phyloP scores from a whole-genome alignment of 164 flowering plant genomes.

The Nelumbo lutea region DNA sequence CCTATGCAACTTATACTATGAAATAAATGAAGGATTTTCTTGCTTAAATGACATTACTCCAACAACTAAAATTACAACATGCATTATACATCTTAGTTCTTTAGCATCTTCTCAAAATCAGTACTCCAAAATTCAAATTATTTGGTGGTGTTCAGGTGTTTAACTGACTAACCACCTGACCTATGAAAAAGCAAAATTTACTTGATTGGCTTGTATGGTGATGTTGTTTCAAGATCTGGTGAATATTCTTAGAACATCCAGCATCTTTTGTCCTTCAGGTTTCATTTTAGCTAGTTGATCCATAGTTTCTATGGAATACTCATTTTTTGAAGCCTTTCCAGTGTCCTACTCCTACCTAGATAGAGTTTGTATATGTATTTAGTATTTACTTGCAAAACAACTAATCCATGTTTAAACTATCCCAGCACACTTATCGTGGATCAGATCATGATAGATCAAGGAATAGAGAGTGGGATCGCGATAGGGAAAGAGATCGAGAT shows the following conservation, averaged over 20 bases:
- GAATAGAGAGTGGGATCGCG: conserved; percentile 33
- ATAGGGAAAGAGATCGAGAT: conserved; percentile 39
- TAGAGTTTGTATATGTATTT: background rate
- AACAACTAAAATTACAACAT: too few species aligned
- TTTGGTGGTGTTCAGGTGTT: too few species aligned
- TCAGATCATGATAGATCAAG: conserved; percentile 37
- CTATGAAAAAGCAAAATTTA: too few species aligned
- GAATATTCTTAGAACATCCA: background rate
- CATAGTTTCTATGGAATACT: background rate
- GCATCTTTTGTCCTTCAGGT: background rate
- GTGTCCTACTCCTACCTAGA: background rate
- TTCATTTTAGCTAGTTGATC: background rate
- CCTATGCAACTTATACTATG: too few species aligned
- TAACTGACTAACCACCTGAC: too few species aligned
- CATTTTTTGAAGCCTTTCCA: background rate
- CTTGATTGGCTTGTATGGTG: background rate
- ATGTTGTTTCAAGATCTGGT: background rate
- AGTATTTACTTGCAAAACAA: background rate
- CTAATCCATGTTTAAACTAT: conserved; percentile 9
- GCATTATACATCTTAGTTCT: too few species aligned
- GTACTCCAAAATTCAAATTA: too few species aligned
- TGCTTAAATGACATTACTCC: too few species aligned
- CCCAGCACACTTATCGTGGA: conserved; percentile 37
- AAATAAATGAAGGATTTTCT: too few species aligned
- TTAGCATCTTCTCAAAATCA: too few species aligned